A percentile compares a stretch with the other conserved stretches of the same genome.
Evolutionary conservation across 176 grass and related monocot genomes (phyloP).

Genomic region (Luzula sylvatica): DNA sequence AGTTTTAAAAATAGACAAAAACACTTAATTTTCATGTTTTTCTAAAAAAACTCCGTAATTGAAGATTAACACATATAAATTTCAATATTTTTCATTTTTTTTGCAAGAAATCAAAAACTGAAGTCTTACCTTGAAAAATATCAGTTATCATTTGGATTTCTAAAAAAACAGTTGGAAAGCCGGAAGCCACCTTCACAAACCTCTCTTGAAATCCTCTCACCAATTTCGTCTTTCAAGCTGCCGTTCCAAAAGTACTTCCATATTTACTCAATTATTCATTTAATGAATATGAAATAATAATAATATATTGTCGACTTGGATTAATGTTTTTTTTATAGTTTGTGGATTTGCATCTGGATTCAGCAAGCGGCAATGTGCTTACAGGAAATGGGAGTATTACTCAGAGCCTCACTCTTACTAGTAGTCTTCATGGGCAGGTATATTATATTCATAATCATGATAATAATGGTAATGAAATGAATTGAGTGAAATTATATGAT

Average conservation of each 20-base stretch:
- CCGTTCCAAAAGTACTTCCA: slow-evolving; percentile 99
- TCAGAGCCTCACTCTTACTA: slow-evolving; percentile 74
- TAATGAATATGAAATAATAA: slow-evolving; percentile 9
- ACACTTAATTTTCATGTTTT: too few species aligned
- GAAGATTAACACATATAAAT: too few species aligned
- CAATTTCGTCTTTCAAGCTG: slow-evolving; percentile 94
- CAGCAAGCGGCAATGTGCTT: slow-evolving; percentile 75
- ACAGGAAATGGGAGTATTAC: slow-evolving; percentile 49
- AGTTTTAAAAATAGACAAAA: too few species aligned
- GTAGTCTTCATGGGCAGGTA: slow-evolving; percentile 94
- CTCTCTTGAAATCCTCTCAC: slow-evolving; percentile 57
- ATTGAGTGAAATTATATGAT: background rate
- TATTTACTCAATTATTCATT: too few species aligned
- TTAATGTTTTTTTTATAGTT: slow-evolving; percentile 77
- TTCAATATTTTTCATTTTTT: too few species aligned
- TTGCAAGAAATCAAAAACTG: too few species aligned
- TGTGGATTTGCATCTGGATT: slow-evolving; percentile 65
- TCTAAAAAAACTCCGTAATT: too few species aligned
- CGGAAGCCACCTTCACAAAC: slow-evolving; percentile 80
- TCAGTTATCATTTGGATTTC: too few species aligned
- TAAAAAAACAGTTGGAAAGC: too few species aligned
- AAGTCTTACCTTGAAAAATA: too few species aligned
- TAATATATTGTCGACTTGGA: too few species aligned
- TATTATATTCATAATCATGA: background rate
- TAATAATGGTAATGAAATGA: background rate